These are phyloP conservation scores for Geranomyces michiganensis DNA, from an alignment of 192 early-diverging fungal genomes.

Conservation along the genomic window DNA sequence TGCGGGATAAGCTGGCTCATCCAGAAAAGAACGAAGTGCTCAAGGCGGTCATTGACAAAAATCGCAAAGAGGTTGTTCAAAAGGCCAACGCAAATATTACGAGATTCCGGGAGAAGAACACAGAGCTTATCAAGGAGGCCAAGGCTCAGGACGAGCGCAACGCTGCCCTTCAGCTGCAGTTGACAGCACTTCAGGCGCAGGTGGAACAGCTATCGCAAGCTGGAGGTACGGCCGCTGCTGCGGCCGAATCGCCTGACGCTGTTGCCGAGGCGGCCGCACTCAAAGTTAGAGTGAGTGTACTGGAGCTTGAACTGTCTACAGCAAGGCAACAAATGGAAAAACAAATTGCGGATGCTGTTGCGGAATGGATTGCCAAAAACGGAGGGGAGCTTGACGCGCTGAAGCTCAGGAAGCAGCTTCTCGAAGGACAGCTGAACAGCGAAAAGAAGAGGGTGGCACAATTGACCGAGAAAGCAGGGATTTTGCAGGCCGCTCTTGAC, in stretches of 20 bases:
- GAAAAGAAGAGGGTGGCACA: constrained; percentile 14
- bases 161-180: constrained; percentile 12
- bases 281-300: background rate
- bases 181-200: background rate
- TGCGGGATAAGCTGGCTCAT: constrained; percentile 8
- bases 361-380: constrained; percentile 14
- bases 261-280: constrained; percentile 1
- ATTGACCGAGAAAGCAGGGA: constrained; percentile 4
- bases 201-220: background rate
- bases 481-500: background rate
- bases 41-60: constrained; percentile 19
- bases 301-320: constrained; percentile 8
- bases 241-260: background rate
- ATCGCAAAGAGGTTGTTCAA: constrained; percentile 13
- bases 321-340: background rate
- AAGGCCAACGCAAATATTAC: constrained; percentile 25
- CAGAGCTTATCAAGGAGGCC: background rate
- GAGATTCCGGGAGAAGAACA: constrained; percentile 24
- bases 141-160: constrained; percentile 4
- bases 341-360: constrained; percentile 13
- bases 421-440: constrained; percentile 14
- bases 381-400: constrained; percentile 19
- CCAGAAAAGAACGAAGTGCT: constrained; percentile 26
- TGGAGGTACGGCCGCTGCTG: background rate
- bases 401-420: constrained; percentile 17